Evolutionary conservation across 2,329 filamentous ascomycete species (phyloP).

Genomic region (Teratosphaeria epicoccoides): DNA sequence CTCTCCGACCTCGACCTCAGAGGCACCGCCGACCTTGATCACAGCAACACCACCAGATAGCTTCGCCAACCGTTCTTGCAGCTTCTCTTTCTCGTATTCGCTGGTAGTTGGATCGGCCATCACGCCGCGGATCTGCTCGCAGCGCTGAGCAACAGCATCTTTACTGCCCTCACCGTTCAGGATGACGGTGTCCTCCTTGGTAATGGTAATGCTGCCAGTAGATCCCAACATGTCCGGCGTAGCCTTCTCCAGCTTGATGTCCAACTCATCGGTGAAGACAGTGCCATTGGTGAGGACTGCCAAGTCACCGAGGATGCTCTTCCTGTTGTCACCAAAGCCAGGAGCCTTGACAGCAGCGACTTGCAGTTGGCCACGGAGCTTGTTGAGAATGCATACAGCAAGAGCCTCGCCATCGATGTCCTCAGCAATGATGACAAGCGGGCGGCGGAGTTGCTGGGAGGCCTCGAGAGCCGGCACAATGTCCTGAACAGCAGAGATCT

Average conservation of each 20-base stretch:
- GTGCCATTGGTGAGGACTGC: slow-evolving; percentile 92
- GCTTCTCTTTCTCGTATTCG: slow-evolving; percentile 99
- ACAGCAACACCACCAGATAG: slow-evolving; percentile 97
- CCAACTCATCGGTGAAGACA: slow-evolving; percentile 96
- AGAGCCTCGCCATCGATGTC: slow-evolving; percentile 98
- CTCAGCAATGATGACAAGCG: slow-evolving; percentile 96
- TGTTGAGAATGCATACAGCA: slow-evolving; percentile 98
- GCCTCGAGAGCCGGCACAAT: slow-evolving; percentile 97
- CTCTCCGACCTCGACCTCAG: slow-evolving; percentile 97
- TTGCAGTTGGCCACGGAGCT: slow-evolving; percentile 98
- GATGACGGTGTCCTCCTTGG: slow-evolving; percentile 99
- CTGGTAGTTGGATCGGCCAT: slow-evolving; percentile 89
- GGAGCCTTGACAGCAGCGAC: slow-evolving; percentile 98
- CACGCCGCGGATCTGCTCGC: slow-evolving; percentile 97
- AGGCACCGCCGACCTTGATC: slow-evolving; percentile 96
- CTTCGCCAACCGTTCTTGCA: slow-evolving; percentile 98
- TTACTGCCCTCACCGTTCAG: slow-evolving; percentile 95
- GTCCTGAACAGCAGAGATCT: slow-evolving; percentile 98
- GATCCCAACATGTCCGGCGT: slow-evolving; percentile 92
- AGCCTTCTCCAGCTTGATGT: slow-evolving; percentile 98
- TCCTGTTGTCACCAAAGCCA: slow-evolving; percentile 99
- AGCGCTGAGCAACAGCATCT: slow-evolving; percentile 85
- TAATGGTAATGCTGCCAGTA: slow-evolving; percentile 97
- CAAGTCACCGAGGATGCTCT: slow-evolving; percentile 96
- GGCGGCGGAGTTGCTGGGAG: slow-evolving; percentile 87